Conservation (phyloP, 805 yeast species). For the Alloascoidea hylecoeti region DNA sequence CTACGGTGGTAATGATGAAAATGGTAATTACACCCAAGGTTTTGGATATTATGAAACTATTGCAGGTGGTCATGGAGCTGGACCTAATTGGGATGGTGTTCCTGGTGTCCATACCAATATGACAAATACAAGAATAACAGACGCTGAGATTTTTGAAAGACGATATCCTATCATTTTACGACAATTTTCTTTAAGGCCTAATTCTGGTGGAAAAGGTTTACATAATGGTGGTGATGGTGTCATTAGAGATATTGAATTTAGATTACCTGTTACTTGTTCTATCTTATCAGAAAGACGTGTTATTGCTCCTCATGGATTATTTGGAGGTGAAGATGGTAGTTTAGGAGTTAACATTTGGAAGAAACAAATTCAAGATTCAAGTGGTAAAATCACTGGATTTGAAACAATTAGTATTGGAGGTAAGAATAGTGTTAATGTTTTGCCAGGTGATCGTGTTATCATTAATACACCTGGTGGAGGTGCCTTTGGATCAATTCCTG, state of each 20-base stretch:
- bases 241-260: slow-evolving; percentile 71
- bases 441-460: slow-evolving; percentile 50
- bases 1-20: slow-evolving; percentile 41
- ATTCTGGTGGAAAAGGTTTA: slow-evolving; percentile 73
- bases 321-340: slow-evolving; percentile 68
- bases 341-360: slow-evolving; percentile 50
- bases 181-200: slow-evolving; percentile 53
- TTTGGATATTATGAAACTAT: slow-evolving; percentile 92
- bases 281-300: slow-evolving; percentile 80
- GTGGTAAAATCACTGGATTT: slow-evolving; percentile 18
- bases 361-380: slow-evolving; percentile 13
- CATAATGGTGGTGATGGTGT: slow-evolving; percentile 79
- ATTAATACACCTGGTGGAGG: slow-evolving; percentile 83
- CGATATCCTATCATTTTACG: slow-evolving; percentile 73
- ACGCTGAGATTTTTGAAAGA: slow-evolving; percentile 78
- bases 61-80: slow-evolving; percentile 95
- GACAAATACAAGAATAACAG: slow-evolving; percentile 90
- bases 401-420: slow-evolving; percentile 47
- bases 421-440: slow-evolving; percentile 43
- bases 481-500: slow-evolving; percentile 39
- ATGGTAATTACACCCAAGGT: slow-evolving; percentile 40
- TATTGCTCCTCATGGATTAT: slow-evolving; percentile 72
- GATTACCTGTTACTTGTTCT: slow-evolving; percentile 58
- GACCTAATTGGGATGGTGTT: slow-evolving; percentile 73
- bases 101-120: slow-evolving; percentile 89